Conservation (phyloP, 371 early-diverging fungal genomes). For the Dinochytrium kinnereticum region DNA sequence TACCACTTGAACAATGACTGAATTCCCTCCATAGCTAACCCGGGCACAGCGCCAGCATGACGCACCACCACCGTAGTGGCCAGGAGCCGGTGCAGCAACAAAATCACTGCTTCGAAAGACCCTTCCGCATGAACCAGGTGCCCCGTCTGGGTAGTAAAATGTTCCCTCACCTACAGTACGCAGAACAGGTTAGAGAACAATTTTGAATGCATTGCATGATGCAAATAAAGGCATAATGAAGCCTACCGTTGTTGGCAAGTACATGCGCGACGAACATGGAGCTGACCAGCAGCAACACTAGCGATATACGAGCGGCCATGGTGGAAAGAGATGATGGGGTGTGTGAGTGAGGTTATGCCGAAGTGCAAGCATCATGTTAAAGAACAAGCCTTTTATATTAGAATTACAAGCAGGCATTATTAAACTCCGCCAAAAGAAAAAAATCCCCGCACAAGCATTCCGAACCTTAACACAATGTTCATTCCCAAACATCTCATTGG, state of each 20-base stretch:
- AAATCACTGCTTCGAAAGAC: neutral
- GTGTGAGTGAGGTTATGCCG: too few relatives aligned
- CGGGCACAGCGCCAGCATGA: neutral
- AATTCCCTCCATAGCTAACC: neutral
- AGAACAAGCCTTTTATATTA: too few relatives aligned
- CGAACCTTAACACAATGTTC: too few relatives aligned
- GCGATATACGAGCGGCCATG: too few relatives aligned
- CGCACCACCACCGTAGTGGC: neutral
- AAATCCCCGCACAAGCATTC: too few relatives aligned
- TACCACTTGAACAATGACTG: slow-evolving; percentile 1
- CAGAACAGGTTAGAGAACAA: neutral
- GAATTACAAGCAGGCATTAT: too few relatives aligned
- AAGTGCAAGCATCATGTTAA: too few relatives aligned
- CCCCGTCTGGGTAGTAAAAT: neutral
- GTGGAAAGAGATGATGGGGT: too few relatives aligned
- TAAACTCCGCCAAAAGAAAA: too few relatives aligned
- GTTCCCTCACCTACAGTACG: neutral
- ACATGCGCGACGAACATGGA: neutral
- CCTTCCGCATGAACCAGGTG: neutral
- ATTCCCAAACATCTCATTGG: too few relatives aligned
- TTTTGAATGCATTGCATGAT: neutral
- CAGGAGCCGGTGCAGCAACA: neutral
- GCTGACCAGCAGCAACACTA: neutral
- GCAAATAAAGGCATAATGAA: neutral
- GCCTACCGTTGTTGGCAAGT: neutral